Conservation (phyloP, 192 early-diverging fungal species). For the Globomyces pollinis-pini region DNA sequence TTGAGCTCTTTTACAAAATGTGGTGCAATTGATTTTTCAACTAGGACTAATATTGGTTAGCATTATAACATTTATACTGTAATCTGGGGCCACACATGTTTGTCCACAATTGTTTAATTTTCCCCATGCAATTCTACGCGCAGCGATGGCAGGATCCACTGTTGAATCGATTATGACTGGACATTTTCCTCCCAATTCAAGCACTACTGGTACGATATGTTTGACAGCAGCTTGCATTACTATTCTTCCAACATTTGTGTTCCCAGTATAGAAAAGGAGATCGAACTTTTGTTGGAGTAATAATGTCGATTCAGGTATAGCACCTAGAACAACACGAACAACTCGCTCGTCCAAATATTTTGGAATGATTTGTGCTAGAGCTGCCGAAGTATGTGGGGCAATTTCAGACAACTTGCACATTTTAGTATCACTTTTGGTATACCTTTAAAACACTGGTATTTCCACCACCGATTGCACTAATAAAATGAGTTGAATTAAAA, state of each 20-base stretch:
- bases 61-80: too few relatives aligned
- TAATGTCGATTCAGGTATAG: conserved; percentile 58
- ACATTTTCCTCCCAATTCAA: conserved; percentile 93
- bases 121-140: conserved; percentile 68
- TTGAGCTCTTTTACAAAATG: conserved; percentile 49
- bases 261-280: conserved; percentile 92
- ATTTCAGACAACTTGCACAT: too few relatives aligned
- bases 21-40: conserved; percentile 49
- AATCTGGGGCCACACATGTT: conserved; percentile 83
- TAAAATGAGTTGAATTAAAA: neutral
- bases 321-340: conserved; percentile 69
- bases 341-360: conserved; percentile 65
- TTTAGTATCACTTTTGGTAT: too few relatives aligned
- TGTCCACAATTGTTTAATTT: conserved; percentile 79
- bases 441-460: conserved; percentile 1
- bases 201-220: conserved; percentile 75
- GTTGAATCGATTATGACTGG: conserved; percentile 48
- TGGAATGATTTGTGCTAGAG: conserved; percentile 56
- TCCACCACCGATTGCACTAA: conserved; percentile 1
- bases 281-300: conserved; percentile 77
- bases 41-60: conserved; percentile 33
- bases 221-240: conserved; percentile 79
- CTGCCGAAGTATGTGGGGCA: conserved; percentile 50
- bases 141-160: conserved; percentile 51
- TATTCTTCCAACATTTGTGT: conserved; percentile 67